Evolutionary conservation across 768 basidiomycete genomes (phyloP), one percentile per base, ranked within the genome.

Genomic region (Lactarius tabidus): DNA sequence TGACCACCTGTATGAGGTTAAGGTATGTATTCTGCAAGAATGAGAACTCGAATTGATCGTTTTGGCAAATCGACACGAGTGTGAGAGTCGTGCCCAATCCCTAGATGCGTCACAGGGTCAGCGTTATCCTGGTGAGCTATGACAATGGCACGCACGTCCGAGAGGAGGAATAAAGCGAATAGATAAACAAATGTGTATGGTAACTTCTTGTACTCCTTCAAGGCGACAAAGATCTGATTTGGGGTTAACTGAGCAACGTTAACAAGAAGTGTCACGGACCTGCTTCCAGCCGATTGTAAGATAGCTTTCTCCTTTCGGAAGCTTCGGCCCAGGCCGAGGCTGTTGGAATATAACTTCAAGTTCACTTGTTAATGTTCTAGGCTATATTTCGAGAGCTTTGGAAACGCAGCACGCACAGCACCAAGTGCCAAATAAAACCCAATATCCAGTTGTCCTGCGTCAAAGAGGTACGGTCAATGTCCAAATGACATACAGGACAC

Each of bases 221-320:
- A 71, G 1, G 90, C 89, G 17, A 81, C 77, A 86, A 90, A 93
- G 58, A 94, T 90, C 87, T 92, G 67, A 3, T 65, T 65, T 33
- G 53, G 31, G 57, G 52, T 55, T 18, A 54, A 38, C 31, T 55
- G 23, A 54, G 43, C n/a, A 3, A 9, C 2, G 62, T 29, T 9
- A 23, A 10, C 41, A 33, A 15, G 12, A 6, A 35, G 36, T 38
- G 14, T 26, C n/a, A 29, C 45, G 18, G 63, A 85, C 89, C 79
- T 93, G 91, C 72, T 89, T 92, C 88, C 89, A 93, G 52, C 93
- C 93, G 54, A 94, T 83, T 0, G 90, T 91, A 33, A 93, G 66
- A 70, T 93, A 94, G 64, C 75, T 82, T 68, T 92, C 85, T 57
- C 87, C 87, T 69, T 87, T 87, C 0, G 93, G 93, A 29, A 94